Base-by-base conservation (phyloP, 2,329 filamentous ascomycete genomes). In the Gnomoniopsis smithogilvyi region DNA sequence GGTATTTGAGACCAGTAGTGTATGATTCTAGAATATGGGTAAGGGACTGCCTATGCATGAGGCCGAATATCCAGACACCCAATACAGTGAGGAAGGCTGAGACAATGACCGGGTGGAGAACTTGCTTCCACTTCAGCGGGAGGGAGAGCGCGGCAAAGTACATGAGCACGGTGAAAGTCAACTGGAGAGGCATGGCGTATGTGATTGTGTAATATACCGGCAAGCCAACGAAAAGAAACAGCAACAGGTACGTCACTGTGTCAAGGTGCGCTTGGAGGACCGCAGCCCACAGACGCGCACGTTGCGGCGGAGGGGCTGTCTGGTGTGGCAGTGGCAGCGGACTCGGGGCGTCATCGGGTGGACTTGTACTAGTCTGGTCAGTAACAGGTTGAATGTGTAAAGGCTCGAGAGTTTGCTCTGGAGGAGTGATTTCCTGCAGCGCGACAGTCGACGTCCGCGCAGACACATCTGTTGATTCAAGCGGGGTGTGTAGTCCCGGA, bases 101-200 rank as follows among this genome's bases (percentile, higher is more conserved):
- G 8, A 84, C 76, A 3, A 86, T 72, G 1, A 86, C 82, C 0
- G 84, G 83, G 66, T 87, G 84, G 3, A 86, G 72, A 63, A 82
- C 79, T 46, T 78, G 76, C 21, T 74, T 72, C 76, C 79, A 85
- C 2, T 64, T 68, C 0, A 74, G 67, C 0, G 84, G 80, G 11
- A 86, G 67, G 0, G 77, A 72, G 52, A 80, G 68, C 17, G 82
- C 80, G 6, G 71, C 68, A 56, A 81, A 77, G 70, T 82, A 87
- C 49, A 77, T 69, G 3, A 87, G 73, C 7, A 84, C 65, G 59
- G 78, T 83, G 64, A 85, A 63, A 34, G 69, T 65, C 0, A 79
- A 69, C 30, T 81, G 78, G 15, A 76, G 64, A 1, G 78, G 77
- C 78, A 80, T 79, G 17, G 75, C 77, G 67, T 86, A 87, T 17